A percentile compares a stretch with the other conserved stretches of the same genome.
phyloP scores from a whole-genome alignment of 768 basidiomycete species.

The Panaeolus cyanescens region DNA sequence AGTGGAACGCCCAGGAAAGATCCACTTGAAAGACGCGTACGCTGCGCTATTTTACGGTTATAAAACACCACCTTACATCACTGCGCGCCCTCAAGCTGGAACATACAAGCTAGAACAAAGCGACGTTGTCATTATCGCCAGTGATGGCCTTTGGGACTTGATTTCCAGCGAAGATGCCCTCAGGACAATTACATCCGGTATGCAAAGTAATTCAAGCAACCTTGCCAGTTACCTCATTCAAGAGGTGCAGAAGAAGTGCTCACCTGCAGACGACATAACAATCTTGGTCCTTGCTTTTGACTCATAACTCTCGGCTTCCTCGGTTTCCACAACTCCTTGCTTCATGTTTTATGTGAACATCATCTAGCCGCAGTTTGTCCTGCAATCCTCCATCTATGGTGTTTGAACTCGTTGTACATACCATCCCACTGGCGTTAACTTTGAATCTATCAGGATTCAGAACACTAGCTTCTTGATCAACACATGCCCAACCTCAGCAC shows the following conservation, averaged over 20 bases:
- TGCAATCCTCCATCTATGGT: background rate
- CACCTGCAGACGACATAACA: constrained; percentile 38
- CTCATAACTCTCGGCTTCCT: background rate
- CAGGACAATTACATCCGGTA: constrained; percentile 34
- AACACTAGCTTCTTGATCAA: too few relatives aligned
- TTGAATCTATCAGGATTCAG: too few relatives aligned
- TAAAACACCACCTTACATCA: constrained; percentile 61
- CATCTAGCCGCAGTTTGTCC: too few relatives aligned
- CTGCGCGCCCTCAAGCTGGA: constrained; percentile 51
- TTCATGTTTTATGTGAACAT: too few relatives aligned
- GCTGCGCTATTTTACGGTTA: constrained; percentile 41
- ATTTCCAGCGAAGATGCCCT: constrained; percentile 50
- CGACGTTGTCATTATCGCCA: constrained; percentile 51
- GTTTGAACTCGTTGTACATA: too few relatives aligned
- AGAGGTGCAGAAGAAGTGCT: constrained; percentile 18
- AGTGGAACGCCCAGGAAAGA: constrained; percentile 31
- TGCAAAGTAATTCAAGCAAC: constrained; percentile 19
- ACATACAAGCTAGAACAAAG: constrained; percentile 33
- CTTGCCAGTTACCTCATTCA: constrained; percentile 30
- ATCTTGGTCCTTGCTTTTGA: constrained; percentile 23
- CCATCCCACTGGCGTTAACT: too few relatives aligned
- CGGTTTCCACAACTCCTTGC: too few relatives aligned
- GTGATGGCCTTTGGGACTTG: constrained; percentile 59
- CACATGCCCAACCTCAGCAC: too few relatives aligned
- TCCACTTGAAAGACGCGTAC: constrained; percentile 37